Conservation (phyloP, 2,329 filamentous ascomycete species). For the Cladophialophora exuberans region DNA sequence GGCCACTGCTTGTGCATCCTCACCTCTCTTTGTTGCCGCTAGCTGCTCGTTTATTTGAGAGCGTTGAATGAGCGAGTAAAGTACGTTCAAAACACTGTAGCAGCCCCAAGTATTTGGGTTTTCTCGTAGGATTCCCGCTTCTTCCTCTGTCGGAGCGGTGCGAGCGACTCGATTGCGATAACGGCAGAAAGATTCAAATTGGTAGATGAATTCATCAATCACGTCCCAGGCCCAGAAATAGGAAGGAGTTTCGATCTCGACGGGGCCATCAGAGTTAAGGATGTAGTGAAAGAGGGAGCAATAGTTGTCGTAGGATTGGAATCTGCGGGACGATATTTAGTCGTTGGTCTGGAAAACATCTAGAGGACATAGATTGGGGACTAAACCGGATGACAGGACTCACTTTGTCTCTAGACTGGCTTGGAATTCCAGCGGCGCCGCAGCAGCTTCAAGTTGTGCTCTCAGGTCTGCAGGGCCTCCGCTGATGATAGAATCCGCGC, state of each 20-base stretch:
- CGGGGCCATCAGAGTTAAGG: conserved; percentile 97
- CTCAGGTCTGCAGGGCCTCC: conserved; percentile 86
- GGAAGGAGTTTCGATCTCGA: conserved; percentile 94
- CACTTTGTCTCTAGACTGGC: conserved; percentile 96
- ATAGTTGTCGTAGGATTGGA: conserved; percentile 90
- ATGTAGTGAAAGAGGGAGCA: conserved; percentile 99
- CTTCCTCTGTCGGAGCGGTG: conserved; percentile 81
- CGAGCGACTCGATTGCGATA: conserved; percentile 92
- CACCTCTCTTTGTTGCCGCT: conserved; percentile 88
- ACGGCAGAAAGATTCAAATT: conserved; percentile 99
- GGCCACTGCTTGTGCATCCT: conserved; percentile 83
- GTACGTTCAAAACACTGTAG: conserved; percentile 98
- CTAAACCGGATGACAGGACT: conserved; percentile 49
- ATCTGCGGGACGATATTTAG: background rate
- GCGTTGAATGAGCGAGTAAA: conserved; percentile 97
- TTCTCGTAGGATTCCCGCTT: conserved; percentile 86
- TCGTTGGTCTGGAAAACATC: background rate
- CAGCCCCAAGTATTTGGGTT: conserved; percentile 99
- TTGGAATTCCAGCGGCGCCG: conserved; percentile 93
- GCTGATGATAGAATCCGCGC: conserved; percentile 65
- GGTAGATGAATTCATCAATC: conserved; percentile 99
- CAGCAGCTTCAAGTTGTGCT: conserved; percentile 85
- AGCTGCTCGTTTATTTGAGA: conserved; percentile 99
- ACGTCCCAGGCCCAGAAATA: conserved; percentile 99
- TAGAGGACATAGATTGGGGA: background rate